These are phyloP conservation scores for Pulveroboletus sp. DNA, from an alignment of 768 basidiomycete species.

Conservation along the genomic window DNA sequence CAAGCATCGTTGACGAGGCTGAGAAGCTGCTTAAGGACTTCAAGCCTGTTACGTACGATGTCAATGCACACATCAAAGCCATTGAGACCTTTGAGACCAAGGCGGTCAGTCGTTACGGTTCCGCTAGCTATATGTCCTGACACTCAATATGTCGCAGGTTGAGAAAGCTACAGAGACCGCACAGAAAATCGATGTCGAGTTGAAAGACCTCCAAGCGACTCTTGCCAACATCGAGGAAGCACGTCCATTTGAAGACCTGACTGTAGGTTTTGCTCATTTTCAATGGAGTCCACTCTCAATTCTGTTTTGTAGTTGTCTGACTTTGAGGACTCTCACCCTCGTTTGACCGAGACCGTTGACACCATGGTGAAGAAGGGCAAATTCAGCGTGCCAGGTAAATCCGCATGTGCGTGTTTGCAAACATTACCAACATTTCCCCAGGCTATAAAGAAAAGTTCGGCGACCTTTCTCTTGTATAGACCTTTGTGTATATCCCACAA, in stretches of 20 bases:
- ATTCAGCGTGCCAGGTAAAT: slow-evolving; percentile 91
- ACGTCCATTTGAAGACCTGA: slow-evolving; percentile 95
- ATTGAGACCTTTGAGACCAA: slow-evolving; percentile 96
- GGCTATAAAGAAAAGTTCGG: slow-evolving; percentile 97
- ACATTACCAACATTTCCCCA: slow-evolving; percentile 26
- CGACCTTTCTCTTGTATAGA: slow-evolving; percentile 88
- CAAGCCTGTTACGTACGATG: slow-evolving; percentile 95
- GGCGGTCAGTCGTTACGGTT: slow-evolving; percentile 62
- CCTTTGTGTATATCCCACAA: slow-evolving; percentile 18
- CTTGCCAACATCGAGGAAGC: slow-evolving; percentile 97
- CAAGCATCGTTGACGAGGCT: slow-evolving; percentile 85
- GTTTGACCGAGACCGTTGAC: slow-evolving; percentile 87
- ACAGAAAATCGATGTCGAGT: slow-evolving; percentile 85
- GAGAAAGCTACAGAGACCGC: slow-evolving; percentile 87
- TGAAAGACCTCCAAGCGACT: slow-evolving; percentile 88
- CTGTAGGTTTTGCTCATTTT: slow-evolving; percentile 50
- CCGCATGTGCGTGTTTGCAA: not conserved
- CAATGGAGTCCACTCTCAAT: not conserved
- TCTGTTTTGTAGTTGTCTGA: slow-evolving; percentile 68
- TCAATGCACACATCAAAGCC: slow-evolving; percentile 83
- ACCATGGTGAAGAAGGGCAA: slow-evolving; percentile 97
- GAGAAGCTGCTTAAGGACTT: slow-evolving; percentile 87
- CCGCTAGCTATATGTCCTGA: slow-evolving; percentile 1
- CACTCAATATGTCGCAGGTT: slow-evolving; percentile 49
- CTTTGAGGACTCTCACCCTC: slow-evolving; percentile 89